A percentile compares a stretch with the other conserved stretches of the same genome.
phyloP scores from a whole-genome alignment of 306 rosid species.

The Prunus dulcis region DNA sequence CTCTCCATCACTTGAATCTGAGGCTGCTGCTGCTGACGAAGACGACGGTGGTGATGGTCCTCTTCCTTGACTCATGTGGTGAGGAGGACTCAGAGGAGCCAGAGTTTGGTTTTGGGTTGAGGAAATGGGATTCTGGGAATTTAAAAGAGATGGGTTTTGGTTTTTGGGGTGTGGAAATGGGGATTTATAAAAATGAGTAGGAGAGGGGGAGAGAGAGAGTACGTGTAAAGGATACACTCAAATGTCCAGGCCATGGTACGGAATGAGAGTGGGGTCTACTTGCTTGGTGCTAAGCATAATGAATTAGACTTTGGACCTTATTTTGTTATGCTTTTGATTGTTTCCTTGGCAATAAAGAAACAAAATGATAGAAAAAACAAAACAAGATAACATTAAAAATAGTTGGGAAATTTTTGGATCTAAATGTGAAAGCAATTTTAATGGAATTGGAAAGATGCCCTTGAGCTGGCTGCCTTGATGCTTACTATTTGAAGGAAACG shows the following conservation, averaged over 20 bases:
- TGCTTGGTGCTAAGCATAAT: constrained; percentile 2
- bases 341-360: constrained; percentile 7
- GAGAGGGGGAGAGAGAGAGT: background rate
- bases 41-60: background rate
- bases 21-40: background rate
- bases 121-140: background rate
- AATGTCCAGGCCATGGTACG: constrained; percentile 50
- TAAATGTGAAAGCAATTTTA: background rate
- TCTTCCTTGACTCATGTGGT: constrained; percentile 46
- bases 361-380: background rate
- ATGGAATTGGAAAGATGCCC: background rate
- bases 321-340: background rate
- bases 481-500: background rate
- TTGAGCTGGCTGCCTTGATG: constrained; percentile 1
- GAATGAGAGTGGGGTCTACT: constrained; percentile 36
- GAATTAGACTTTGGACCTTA: background rate
- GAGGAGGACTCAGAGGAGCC: background rate
- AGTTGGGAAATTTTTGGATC: background rate
- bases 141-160: background rate
- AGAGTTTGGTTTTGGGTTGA: background rate
- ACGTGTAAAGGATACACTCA: constrained; percentile 38
- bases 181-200: background rate
- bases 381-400: background rate
- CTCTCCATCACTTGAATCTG: constrained; percentile 47
- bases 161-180: background rate